Base-by-base conservation (phyloP, 305 asterid species). In the Fraxinus greggii region DNA sequence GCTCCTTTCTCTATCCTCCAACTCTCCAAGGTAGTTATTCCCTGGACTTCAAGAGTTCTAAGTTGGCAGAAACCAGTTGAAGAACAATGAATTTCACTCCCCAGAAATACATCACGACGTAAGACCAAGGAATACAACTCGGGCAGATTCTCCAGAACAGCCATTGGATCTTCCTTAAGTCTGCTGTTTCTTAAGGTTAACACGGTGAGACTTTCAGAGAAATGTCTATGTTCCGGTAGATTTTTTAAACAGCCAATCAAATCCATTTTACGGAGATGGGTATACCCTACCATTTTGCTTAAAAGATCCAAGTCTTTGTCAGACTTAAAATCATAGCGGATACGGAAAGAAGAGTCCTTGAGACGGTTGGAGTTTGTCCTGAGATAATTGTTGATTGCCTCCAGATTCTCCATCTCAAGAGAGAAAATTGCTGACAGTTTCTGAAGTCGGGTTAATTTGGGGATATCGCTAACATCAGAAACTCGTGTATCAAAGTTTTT, bases 1-100 rank as follows among this genome's bases (percentile, higher is more conserved):
- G 89, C 85, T 54, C 88, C 88, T 78, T 75, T 76, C 77, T 72
- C 89, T 26, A 89, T 85, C 78, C 67, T 83, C 92, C 90, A 89
- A 2, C 65, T 48, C 84, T 85, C 86, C 23, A 89, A 76, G 24
- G 51, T 63, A 31, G 45, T 51, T 59, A 86, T 72, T 56, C 89
- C 88, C 86, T 86, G 91, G 28, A 88, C 63, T 75, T 83, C 91
- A 28, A 89, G 83, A 19, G 3, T 77, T 61, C 69, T 77, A 8
- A 89, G 91, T 54, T 78, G 59, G 21, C 83, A 83, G 81, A 89
- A 89, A 9, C 90, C 90, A 26, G 48, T 72, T 0, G 82, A n/a
- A 67, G 88, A 79, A 75, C 88, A 87, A 36, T 63, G 80, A 35
- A 87, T 79, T 24, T 76, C 75, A 2, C 63, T 79, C 79, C 83